These are phyloP conservation scores for Aschersonia sp. DNA, from an alignment of 2,329 filamentous ascomycete genomes.

Conservation along the genomic window DNA sequence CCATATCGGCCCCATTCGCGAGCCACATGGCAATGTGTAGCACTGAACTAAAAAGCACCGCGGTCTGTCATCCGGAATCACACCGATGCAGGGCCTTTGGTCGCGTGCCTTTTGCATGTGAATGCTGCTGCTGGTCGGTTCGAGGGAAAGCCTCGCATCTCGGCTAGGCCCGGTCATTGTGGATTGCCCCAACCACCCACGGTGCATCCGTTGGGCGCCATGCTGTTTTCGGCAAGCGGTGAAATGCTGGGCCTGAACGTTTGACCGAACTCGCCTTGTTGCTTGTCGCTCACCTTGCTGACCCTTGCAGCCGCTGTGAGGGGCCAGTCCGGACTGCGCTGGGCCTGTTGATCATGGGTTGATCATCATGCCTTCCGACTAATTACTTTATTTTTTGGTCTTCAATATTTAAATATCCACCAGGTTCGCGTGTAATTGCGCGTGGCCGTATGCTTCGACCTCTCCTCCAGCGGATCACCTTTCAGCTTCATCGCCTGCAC, in stretches of 20 bases:
- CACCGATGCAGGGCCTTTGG: background rate
- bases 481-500: background rate
- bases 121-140: background rate
- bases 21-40: background rate
- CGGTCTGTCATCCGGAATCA: background rate
- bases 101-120: background rate
- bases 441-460: slow-evolving; percentile 3
- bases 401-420: too few relatives aligned
- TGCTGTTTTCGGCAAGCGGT: slow-evolving; percentile 9
- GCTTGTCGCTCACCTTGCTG: background rate
- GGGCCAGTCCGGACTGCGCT: background rate
- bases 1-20: too few relatives aligned
- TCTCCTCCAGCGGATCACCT: background rate
- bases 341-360: background rate
- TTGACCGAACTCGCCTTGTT: slow-evolving; percentile 1
- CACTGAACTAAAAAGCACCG: too few relatives aligned
- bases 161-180: slow-evolving; percentile 4
- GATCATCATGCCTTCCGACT: slow-evolving; percentile 1
- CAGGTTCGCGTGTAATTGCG: too few relatives aligned
- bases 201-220: slow-evolving; percentile 6
- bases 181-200: slow-evolving; percentile 1
- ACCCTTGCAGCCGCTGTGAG: background rate
- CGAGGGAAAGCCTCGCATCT: slow-evolving; percentile 7
- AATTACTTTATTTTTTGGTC: background rate
- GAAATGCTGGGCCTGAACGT: background rate